Percentiles rank a stretch among this genome's conserved stretches.
These are phyloP conservation scores for Asterella californica DNA, from an alignment of 225 moss, liverwort and hornwort species.

Conservation along the genomic window DNA sequence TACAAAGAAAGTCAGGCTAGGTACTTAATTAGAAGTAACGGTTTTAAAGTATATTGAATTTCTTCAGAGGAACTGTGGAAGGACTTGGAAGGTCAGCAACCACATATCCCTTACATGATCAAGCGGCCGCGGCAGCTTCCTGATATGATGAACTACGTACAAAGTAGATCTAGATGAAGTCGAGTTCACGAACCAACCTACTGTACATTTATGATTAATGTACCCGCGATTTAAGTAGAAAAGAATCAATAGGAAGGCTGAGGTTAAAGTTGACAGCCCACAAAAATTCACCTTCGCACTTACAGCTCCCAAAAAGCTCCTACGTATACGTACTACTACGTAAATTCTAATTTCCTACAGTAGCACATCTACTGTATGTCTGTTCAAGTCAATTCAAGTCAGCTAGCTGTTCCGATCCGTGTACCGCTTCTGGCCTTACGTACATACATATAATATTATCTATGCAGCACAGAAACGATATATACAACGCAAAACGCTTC, in stretches of 20 bases:
- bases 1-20: too few species aligned
- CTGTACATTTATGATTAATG: background rate
- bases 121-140: background rate
- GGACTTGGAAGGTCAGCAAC: background rate
- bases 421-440: background rate
- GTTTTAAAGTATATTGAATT: background rate
- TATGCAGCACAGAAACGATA: background rate
- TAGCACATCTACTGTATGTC: too few species aligned
- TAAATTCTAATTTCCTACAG: too few species aligned
- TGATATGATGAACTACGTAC: background rate
- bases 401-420: too few species aligned
- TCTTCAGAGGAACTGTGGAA: background rate
- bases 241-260: too few species aligned
- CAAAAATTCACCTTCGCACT: background rate
- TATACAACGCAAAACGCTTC: background rate
- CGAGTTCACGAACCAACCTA: background rate
- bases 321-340: background rate
- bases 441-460: background rate
- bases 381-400: too few species aligned
- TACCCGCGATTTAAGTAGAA: background rate
- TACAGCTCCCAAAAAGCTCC: background rate
- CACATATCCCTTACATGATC: background rate
- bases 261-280: background rate
- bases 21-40: too few species aligned
- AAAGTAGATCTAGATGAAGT: background rate